Percentiles rank a stretch among this genome's conserved stretches.
Conservation (phyloP, 225 moss, liverwort and hornwort species). For the Straminergon stramineum region DNA sequence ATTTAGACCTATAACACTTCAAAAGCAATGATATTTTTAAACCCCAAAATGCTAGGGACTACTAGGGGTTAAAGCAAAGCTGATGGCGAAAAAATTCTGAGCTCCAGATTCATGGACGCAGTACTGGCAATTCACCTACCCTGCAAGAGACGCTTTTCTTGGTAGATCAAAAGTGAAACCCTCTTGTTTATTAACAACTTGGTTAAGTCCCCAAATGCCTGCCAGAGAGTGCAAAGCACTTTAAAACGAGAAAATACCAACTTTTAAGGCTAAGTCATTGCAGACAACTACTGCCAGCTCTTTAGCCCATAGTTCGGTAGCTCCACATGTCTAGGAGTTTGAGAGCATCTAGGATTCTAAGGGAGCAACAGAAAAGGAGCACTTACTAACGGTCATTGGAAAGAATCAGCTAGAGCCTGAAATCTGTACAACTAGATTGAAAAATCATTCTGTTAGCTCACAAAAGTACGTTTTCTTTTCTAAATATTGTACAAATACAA, state of each 20-base stretch:
- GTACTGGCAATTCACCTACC: not conserved
- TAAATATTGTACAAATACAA: not conserved
- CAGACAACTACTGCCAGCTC: not conserved
- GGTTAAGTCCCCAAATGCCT: not conserved
- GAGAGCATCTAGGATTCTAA: not conserved
- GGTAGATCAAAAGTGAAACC: not conserved
- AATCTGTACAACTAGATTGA: not conserved
- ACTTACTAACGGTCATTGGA: not conserved
- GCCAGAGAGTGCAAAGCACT: not conserved
- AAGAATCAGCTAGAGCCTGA: not conserved
- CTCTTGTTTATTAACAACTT: not conserved
- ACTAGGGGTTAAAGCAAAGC: not conserved
- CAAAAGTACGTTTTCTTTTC: not conserved
- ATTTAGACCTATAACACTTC: too few species aligned
- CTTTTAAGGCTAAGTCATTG: not conserved
- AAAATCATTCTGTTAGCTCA: not conserved
- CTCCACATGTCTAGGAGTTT: not conserved
- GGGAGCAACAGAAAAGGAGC: not conserved
- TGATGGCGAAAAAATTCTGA: not conserved
- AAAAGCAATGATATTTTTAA: too few species aligned
- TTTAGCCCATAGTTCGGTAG: not conserved
- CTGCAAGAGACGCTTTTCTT: not conserved
- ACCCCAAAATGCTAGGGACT: too few species aligned
- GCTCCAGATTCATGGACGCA: not conserved
- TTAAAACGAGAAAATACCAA: not conserved